phyloP scores from a whole-genome alignment of 192 early-diverging fungal genomes.

The Coemansia sp. region DNA sequence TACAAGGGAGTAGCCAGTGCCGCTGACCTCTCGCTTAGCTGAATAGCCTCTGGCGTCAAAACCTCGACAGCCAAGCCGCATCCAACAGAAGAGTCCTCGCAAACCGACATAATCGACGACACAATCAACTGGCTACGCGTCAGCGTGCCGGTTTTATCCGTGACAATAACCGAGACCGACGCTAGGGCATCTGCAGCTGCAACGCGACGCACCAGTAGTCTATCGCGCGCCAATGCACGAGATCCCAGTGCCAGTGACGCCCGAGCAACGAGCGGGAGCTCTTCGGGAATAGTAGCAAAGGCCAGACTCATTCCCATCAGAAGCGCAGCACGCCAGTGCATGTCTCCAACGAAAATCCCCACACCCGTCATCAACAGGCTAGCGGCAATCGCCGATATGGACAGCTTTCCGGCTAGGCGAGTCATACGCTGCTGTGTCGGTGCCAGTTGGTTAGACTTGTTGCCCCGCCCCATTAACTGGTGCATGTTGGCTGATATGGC shows the following conservation, averaged over 20 bases:
- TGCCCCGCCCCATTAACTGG: conserved; percentile 4
- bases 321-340: conserved; percentile 34
- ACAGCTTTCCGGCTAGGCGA: conserved; percentile 19
- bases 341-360: conserved; percentile 13
- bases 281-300: conserved; percentile 53
- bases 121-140: conserved; percentile 64
- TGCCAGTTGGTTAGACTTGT: conserved; percentile 10
- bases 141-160: conserved; percentile 74
- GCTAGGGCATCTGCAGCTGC: conserved; percentile 65
- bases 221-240: conserved; percentile 33
- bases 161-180: conserved; percentile 62
- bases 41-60: conserved; percentile 34
- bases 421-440: conserved; percentile 27
- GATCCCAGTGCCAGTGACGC: conserved; percentile 36
- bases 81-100: neutral
- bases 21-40: conserved; percentile 18
- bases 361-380: conserved; percentile 19
- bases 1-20: conserved; percentile 35
- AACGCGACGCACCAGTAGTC: conserved; percentile 63
- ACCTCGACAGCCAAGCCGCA: conserved; percentile 25
- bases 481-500: conserved; percentile 16
- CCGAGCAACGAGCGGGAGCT: conserved; percentile 49
- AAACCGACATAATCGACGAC: conserved; percentile 27
- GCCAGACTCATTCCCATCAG: conserved; percentile 42
- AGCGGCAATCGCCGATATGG: conserved; percentile 13